phyloP scores from a whole-genome alignment of 345 rosid species.

The Camelina laxa region DNA sequence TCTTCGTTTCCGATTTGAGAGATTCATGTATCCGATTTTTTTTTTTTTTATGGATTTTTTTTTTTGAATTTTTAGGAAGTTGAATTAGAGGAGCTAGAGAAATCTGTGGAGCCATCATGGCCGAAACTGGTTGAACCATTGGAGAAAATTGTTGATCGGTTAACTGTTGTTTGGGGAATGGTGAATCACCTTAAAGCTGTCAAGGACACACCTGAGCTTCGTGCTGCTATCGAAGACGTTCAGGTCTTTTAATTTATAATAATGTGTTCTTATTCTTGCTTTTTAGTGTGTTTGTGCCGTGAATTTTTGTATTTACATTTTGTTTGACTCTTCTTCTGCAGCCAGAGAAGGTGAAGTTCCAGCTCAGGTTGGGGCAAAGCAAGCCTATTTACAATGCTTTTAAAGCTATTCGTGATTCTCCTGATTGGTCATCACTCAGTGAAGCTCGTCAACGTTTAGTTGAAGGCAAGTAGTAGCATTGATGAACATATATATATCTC shows the following conservation, averaged over 20 bases:
- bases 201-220: slow-evolving; percentile 75
- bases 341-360: slow-evolving; percentile 81
- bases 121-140: slow-evolving; percentile 80
- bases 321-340: slow-evolving; percentile 42
- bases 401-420: slow-evolving; percentile 68
- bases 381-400: slow-evolving; percentile 78
- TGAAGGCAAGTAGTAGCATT: slow-evolving; percentile 54
- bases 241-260: slow-evolving; percentile 49
- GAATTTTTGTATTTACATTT: background rate
- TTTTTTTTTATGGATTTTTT: background rate
- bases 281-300: background rate
- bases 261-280: background rate
- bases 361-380: slow-evolving; percentile 79
- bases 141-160: slow-evolving; percentile 72
- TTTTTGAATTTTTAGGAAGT: slow-evolving; percentile 47
- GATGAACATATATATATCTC: background rate
- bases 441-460: slow-evolving; percentile 78
- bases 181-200: slow-evolving; percentile 78
- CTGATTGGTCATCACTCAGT: slow-evolving; percentile 62
- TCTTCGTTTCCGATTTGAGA: background rate
- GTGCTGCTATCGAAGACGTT: slow-evolving; percentile 86
- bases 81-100: slow-evolving; percentile 79
- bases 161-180: slow-evolving; percentile 77
- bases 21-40: background rate
- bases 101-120: slow-evolving; percentile 81